Base-by-base conservation (phyloP, 2,329 filamentous ascomycete species). In the Botrytis fragariae region DNA sequence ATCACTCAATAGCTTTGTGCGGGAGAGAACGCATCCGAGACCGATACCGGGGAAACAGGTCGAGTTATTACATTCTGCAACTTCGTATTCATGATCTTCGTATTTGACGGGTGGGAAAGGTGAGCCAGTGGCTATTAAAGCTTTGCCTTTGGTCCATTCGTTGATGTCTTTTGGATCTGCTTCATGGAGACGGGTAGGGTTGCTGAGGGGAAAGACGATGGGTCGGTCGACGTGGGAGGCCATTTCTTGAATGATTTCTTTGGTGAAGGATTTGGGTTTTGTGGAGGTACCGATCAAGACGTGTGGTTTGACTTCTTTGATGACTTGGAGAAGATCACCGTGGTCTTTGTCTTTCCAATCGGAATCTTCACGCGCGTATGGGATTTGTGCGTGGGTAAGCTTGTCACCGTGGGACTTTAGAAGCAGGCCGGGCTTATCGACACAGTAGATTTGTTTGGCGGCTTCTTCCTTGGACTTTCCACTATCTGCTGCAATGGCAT, bases 31-130 rank as follows among this genome's bases (percentile, higher is more conserved):
- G 12, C 88, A 88, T 18, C 93, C 94, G 1, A 97, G 89, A 0
- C 93, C 94, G 74, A 97, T 95, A 0, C 93, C 93, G 0, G 94
- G 94, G 81, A 97, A 97, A 25, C 92, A 92, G 48, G 93, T 92
- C 0, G 90, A 92, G 83, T 97, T 97, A 83, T 97, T 97, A 83
- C 94, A 97, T 82, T 97, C 94, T 37, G 93, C 93, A 79, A 87
- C 80, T 42, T 86, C 82, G 73, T 87, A 84, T 12, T 87, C 85
- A 0, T 79, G 70, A 0, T 85, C 87, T 16, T 83, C 80, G 85
- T 87, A 89, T 69, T 87, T 87, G 22, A 96, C 93, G 0, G 94
- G 91, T 1, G 88, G 86, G 80, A 97, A 97, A 0, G 94, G 94
- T 14, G 91, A 93, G 7, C 94, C 94, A 0, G 94, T 97, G 0